phyloP scores from a whole-genome alignment of 2,329 filamentous ascomycete genomes.

The Pseudopithomyces chartarum region DNA sequence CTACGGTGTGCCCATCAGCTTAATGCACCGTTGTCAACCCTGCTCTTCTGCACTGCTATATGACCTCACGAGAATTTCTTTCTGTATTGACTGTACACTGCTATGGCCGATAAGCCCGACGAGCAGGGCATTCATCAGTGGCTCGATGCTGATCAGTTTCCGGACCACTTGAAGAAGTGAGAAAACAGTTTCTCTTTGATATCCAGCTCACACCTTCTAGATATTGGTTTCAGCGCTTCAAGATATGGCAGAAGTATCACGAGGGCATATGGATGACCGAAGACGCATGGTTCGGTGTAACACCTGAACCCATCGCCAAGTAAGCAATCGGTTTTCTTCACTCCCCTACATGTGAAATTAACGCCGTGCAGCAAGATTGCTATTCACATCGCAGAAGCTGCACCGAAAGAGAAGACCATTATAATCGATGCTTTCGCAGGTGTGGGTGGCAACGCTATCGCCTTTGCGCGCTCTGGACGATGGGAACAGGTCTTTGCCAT shows the following conservation, averaged over 20 bases:
- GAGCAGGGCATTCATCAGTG: conserved; percentile 69
- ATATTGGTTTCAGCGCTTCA: conserved; percentile 89
- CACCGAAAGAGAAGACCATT: conserved; percentile 62
- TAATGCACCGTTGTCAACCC: neutral
- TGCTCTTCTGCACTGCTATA: neutral
- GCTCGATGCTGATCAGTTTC: conserved; percentile 70
- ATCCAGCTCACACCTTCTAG: conserved; percentile 50
- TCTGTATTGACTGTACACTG: neutral
- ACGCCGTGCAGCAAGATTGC: conserved; percentile 68
- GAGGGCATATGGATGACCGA: conserved; percentile 89
- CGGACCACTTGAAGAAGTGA: conserved; percentile 84
- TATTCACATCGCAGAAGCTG: conserved; percentile 65
- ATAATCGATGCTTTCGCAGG: conserved; percentile 91
- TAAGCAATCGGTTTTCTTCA: conserved; percentile 53
- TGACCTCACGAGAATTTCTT: neutral
- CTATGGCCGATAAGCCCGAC: conserved; percentile 28
- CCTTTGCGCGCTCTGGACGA: conserved; percentile 80
- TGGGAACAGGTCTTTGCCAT: conserved; percentile 88
- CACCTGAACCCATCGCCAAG: conserved; percentile 88
- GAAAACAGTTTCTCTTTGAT: conserved; percentile 18
- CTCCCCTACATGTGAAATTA: conserved; percentile 1
- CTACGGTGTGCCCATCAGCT: too few relatives aligned
- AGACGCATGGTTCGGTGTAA: conserved; percentile 96
- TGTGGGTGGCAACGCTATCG: conserved; percentile 90
- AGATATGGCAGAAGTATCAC: conserved; percentile 86